Evolutionary conservation across 805 yeast species (phyloP), one percentile per base, ranked within the genome.

Genomic region (Ogataea ganodermae): DNA sequence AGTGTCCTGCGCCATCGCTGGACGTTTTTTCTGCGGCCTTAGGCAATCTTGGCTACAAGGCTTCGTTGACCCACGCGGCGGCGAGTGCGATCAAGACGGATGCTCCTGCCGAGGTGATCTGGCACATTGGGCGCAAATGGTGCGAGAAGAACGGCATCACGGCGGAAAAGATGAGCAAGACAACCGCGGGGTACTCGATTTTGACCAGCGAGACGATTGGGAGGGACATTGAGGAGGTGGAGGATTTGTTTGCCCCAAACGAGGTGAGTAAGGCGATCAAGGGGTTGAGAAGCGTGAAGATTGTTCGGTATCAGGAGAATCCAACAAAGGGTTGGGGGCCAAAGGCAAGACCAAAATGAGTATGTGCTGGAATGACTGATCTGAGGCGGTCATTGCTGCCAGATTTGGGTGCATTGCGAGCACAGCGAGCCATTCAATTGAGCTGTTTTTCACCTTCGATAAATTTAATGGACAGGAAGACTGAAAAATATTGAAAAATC

Each of bases 301-400:
- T 92, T 62, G 89, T 89, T 12, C 76, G 97, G 58, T 92, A 78
- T 67, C 99, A 91, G 64, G 90, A 83, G 61, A 92, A 91, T 61
- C 99, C 99, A 13, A 79, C 89, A 1, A 88, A 87, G 63, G 84
- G 88, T 64, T 94, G 99, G 99, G 99, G 99, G 1, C 99, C 98
- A 30, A 89, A 86, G 70, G 56, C 58, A 2, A 82, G 86, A 60
- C 95, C 96, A 17, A 67, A 67, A 36, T 33, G 36, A 33, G 33
- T 17, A 10, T 9, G 35, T 24, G 10, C 27, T 24, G 27, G 6
- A 24, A 10, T 10, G n/a, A n/a, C n/a, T n/a, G n/a, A n/a, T n/a
- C n/a, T n/a, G n/a, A n/a, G n/a, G n/a, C n/a, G n/a, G n/a, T n/a
- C n/a, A n/a, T n/a, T n/a, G n/a, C n/a, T n/a, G n/a, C n/a, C n/a